Evolutionary conservation across 2,329 filamentous ascomycete genomes (phyloP).

Genomic region (Grosmannia serpens): DNA sequence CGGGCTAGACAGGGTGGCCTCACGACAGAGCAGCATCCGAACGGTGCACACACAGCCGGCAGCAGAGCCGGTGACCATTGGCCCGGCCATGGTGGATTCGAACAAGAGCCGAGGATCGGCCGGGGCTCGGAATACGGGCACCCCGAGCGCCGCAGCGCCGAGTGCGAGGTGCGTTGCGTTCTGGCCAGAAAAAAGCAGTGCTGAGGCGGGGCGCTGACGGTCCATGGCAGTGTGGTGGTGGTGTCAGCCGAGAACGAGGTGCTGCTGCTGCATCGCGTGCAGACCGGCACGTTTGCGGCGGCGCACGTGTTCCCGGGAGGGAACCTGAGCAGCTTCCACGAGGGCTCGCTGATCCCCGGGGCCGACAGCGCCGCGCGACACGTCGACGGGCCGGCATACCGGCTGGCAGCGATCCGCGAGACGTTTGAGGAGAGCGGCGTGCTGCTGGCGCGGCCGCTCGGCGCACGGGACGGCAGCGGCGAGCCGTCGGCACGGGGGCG

Average conservation of each 20-base stretch:
- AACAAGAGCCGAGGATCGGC: neutral
- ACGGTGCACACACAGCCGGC: too few species aligned
- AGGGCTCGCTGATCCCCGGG: constrained; percentile 42
- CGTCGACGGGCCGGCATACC: constrained; percentile 59
- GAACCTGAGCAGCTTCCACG: constrained; percentile 65
- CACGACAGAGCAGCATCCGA: too few species aligned
- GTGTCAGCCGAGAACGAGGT: constrained; percentile 81
- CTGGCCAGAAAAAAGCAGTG: neutral
- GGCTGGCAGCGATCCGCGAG: constrained; percentile 77
- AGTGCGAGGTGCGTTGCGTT: constrained; percentile 5
- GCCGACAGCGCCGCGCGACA: constrained; percentile 46
- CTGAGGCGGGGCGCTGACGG: neutral
- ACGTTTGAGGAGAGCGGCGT: constrained; percentile 94
- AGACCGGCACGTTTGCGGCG: constrained; percentile 72
- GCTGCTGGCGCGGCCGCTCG: constrained; percentile 46
- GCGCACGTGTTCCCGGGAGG: constrained; percentile 95
- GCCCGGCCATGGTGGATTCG: neutral
- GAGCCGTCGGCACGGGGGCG: neutral
- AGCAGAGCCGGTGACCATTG: too few species aligned
- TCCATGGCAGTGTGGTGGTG: constrained; percentile 57
- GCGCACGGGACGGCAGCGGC: constrained; percentile 22
- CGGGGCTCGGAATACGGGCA: neutral
- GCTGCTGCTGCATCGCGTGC: constrained; percentile 74
- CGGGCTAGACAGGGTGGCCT: too few species aligned
- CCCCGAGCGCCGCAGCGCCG: constrained; percentile 4